Base-by-base conservation (phyloP, 2,329 filamentous ascomycete species). In the Ascochyta fabae region DNA sequence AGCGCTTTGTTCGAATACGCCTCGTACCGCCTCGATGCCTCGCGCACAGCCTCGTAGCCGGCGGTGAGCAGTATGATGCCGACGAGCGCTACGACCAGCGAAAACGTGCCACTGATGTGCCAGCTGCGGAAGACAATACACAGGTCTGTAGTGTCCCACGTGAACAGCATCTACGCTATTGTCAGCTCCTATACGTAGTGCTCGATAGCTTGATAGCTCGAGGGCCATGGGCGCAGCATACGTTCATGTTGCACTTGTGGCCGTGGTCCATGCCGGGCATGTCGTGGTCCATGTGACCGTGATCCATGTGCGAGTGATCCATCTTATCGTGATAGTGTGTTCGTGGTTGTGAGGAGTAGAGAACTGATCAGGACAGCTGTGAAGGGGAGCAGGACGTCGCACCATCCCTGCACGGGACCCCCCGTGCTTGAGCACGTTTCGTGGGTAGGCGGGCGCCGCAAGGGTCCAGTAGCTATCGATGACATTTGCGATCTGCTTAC, bases 91-190 rank as follows among this genome's bases (percentile, higher is more conserved):
- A 92, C 76, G 74, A 97, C 69, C 54, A 99, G 88, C 31, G 89
- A 89, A 48, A 85, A 70, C 3, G 88, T 87, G 58, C 88, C 87
- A 59, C 84, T 87, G 76, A 99, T 80, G 78, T 91, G 93, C 95
- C 95, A 99, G 78, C 88, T 86, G 67, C 84, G 84, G 83, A 98
- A 99, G 76, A 99, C 86, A 77, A 99, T 96, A 84, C 95, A 99
- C 62, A 99, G 91, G 79, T 98, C 90, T 53, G 83, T 86, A 3
- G 93, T 94, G 75, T 92, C 87, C 94, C 94, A 99, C 59, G 92
- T 98, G 81, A 99, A 99, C 65, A 98, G 87, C 94, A 97, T 98
- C 92, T 96, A 45, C 31, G 38, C n/a, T 13, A 19, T 39, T 19
- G 42, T 58, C 19, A 56, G 59, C 46, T 35, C 22, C 16, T 24